Conservation (phyloP, 1,139 yeast genomes). For the Entelexis sorbosivorans region DNA sequence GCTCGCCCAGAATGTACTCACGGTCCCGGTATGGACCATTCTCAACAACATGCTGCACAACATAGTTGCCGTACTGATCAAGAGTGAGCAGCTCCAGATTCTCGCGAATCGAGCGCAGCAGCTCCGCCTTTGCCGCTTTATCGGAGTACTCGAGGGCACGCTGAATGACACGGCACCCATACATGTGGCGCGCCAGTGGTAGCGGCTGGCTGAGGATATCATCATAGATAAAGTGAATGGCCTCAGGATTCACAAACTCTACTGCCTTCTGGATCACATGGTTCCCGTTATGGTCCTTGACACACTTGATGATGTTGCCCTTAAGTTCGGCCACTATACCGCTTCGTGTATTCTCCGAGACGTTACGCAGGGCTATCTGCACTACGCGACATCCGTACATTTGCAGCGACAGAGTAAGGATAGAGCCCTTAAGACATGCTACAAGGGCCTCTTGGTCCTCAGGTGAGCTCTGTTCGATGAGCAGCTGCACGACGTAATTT, state of each 20-base stretch:
- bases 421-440: constrained; percentile 64
- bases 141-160: constrained; percentile 68
- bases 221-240: constrained; percentile 59
- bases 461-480: constrained; percentile 68
- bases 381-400: constrained; percentile 98
- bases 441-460: constrained; percentile 63
- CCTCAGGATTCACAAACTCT: constrained; percentile 67
- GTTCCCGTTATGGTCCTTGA: constrained; percentile 95
- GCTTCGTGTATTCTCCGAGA: background rate
- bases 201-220: constrained; percentile 71
- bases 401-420: constrained; percentile 68
- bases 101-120: constrained; percentile 57
- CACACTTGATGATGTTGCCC: constrained; percentile 61
- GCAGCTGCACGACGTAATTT: constrained; percentile 91
- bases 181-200: constrained; percentile 87
- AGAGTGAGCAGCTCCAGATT: constrained; percentile 71
- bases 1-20: constrained; percentile 40
- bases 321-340: constrained; percentile 59
- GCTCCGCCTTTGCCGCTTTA: constrained; percentile 44
- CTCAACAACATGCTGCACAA: constrained; percentile 88
- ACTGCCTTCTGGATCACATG: constrained; percentile 95
- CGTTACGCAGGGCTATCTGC: constrained; percentile 60
- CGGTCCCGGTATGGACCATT: constrained; percentile 53
- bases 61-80: constrained; percentile 96
- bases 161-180: constrained; percentile 95